A percentile compares a stretch with the other conserved stretches of the same genome.
Conservation (phyloP, 257 asterid genomes). For the Solanum corneliomulleri region DNA sequence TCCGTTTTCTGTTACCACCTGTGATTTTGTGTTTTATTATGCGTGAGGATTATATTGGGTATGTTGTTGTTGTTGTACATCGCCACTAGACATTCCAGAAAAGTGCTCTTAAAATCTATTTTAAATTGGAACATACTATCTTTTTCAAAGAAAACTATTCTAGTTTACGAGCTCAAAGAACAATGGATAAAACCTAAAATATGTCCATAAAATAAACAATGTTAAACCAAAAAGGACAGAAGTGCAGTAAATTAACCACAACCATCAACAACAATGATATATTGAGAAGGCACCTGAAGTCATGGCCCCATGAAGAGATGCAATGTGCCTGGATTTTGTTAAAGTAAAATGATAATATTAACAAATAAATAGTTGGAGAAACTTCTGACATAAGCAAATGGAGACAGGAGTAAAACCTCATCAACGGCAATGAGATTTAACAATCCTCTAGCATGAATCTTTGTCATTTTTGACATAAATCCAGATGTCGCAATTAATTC, state of each 20-base stretch:
- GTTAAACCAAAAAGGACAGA: neutral
- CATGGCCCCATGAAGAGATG: slow-evolving; percentile 97
- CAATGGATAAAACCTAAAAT: neutral
- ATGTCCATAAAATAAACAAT: neutral
- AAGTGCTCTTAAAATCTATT: neutral
- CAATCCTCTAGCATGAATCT: slow-evolving; percentile 74
- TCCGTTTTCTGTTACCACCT: neutral
- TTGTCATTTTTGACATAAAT: slow-evolving; percentile 62
- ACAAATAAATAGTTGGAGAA: neutral
- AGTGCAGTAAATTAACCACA: neutral
- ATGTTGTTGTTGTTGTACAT: neutral
- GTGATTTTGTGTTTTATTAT: neutral
- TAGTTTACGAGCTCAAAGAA: neutral
- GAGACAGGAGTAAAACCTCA: slow-evolving; percentile 41
- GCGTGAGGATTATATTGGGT: neutral
- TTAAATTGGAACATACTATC: neutral
- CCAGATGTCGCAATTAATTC: slow-evolving; percentile 83
- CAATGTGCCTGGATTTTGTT: slow-evolving; percentile 74
- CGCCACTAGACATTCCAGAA: neutral
- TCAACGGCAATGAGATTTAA: slow-evolving; percentile 80
- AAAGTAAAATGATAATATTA: neutral
- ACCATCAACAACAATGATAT: neutral
- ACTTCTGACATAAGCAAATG: slow-evolving; percentile 5
- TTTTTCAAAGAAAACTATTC: neutral
- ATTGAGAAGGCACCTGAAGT: slow-evolving; percentile 61